Evolutionary conservation across 805 yeast genomes (phyloP), one percentile per base, ranked within the genome.

Genomic region (Candida berthetii): DNA sequence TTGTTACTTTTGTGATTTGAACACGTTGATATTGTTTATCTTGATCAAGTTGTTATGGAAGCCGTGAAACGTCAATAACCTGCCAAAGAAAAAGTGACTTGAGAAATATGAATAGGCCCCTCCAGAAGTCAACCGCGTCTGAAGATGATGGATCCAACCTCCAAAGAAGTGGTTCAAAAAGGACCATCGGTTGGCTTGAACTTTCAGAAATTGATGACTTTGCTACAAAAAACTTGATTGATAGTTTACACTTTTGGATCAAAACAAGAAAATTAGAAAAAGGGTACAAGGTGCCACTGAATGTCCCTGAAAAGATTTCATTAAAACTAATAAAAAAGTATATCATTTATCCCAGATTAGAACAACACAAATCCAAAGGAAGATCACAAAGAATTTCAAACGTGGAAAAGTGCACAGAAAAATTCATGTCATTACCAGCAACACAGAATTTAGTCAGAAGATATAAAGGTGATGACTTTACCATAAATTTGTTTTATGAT

Each of bases 401-500:
- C 16, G 31, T 45, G 5, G 19, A 37, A 29, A 41, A 42, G 32
- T 60, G 66, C n/a, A 42, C 57, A 8, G 46, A 42, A 3, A 52
- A 47, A 31, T 53, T 69, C 35, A 36, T 57, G 41, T 43, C 38
- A 2, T 43, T 60, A 10, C 47, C 49, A 7, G 47, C 54, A 13
- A 57, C 65, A 4, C 39, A 43, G 24, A 35, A 40, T 3, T 66
- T 65, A 38, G 37, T 65, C 1, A 38, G 46, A 16, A 37, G 53
- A 9, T 58, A 49, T 37, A 37, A 46, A 22, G 54, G 43, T 18
- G 50, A 46, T 25, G 46, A 46, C 3, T 31, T 41, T 7, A 48
- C 50, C 8, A 47, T 48, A 11, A 41, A 35, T 7, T 68, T 63
- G 33, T 71, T 72, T 41, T 60, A 53, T 24, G 46, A 46, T 27